phyloP scores from a whole-genome alignment of 768 basidiomycete species.

The Ramaria rubella region DNA sequence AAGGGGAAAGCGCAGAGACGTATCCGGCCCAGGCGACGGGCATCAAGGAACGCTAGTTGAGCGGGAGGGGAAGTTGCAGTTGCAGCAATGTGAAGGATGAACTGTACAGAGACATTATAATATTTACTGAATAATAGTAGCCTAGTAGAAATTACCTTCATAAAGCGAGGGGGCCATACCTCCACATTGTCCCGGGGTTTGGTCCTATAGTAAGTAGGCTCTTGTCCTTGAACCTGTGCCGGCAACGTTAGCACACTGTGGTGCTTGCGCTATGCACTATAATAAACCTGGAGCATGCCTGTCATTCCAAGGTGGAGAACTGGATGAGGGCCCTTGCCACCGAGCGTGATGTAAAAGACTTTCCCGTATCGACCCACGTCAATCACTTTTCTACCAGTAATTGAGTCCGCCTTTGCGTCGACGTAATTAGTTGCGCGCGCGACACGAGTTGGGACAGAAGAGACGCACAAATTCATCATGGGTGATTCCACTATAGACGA shows the following conservation, averaged over 20 bases:
- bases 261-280: constrained; percentile 1
- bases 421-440: constrained; percentile 10
- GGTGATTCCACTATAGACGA: constrained; percentile 55
- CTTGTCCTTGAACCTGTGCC: constrained; percentile 42
- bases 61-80: constrained; percentile 26
- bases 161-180: constrained; percentile 60
- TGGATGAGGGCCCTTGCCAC: constrained; percentile 54
- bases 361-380: constrained; percentile 55
- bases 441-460: background rate
- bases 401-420: constrained; percentile 42
- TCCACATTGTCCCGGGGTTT: constrained; percentile 34
- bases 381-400: constrained; percentile 42
- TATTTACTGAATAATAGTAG: background rate
- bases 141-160: constrained; percentile 39
- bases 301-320: constrained; percentile 85
- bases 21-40: constrained; percentile 64
- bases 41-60: constrained; percentile 65
- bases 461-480: constrained; percentile 56
- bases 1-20: constrained; percentile 53
- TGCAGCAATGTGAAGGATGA: constrained; percentile 51
- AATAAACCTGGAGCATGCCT: constrained; percentile 72
- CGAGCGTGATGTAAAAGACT: constrained; percentile 59
- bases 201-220: constrained; percentile 44
- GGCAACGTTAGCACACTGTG: background rate
- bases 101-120: constrained; percentile 30